Evolutionary conservation across 192 early-diverging fungal species (phyloP).

Genomic region (Hyaloraphidium curvatum): DNA sequence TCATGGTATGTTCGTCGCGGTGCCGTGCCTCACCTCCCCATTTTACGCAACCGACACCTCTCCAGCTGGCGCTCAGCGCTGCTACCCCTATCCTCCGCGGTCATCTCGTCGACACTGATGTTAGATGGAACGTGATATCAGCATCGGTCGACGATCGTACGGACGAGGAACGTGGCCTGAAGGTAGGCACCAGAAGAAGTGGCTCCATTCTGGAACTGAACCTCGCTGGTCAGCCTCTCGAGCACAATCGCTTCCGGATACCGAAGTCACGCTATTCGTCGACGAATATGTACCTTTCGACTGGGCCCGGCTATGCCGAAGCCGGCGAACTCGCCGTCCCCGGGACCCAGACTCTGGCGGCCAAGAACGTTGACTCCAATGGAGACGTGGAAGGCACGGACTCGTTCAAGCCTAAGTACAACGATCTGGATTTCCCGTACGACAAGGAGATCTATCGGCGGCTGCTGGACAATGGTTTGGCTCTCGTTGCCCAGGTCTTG

Average conservation of each 20-base stretch:
- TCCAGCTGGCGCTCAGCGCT: conserved; percentile 67
- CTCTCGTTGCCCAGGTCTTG: not conserved
- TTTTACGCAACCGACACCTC: not conserved
- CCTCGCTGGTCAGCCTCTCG: conserved; percentile 33
- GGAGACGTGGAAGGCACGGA: conserved; percentile 21
- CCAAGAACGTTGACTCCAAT: not conserved
- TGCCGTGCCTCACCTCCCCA: not conserved
- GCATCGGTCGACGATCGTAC: conserved; percentile 86
- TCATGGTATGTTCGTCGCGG: conserved; percentile 37
- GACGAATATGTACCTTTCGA: conserved; percentile 67
- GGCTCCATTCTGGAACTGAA: too few species aligned
- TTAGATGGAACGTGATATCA: conserved; percentile 93
- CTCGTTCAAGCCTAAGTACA: conserved; percentile 69
- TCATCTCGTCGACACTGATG: conserved; percentile 86
- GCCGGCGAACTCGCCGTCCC: conserved; percentile 12
- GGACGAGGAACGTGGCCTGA: conserved; percentile 65
- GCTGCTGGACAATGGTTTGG: conserved; percentile 32
- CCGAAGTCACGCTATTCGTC: conserved; percentile 93
- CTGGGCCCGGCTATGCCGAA: conserved; percentile 31
- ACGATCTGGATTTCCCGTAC: conserved; percentile 69
- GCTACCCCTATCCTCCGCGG: conserved; percentile 86
- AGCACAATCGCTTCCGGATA: conserved; percentile 55
- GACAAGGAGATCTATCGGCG: conserved; percentile 59
- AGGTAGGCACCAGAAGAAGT: conserved; percentile 25
- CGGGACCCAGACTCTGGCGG: conserved; percentile 4